phyloP scores from a whole-genome alignment of 495 filamentous ascomycete genomes.

The Lichina pygmaea region DNA sequence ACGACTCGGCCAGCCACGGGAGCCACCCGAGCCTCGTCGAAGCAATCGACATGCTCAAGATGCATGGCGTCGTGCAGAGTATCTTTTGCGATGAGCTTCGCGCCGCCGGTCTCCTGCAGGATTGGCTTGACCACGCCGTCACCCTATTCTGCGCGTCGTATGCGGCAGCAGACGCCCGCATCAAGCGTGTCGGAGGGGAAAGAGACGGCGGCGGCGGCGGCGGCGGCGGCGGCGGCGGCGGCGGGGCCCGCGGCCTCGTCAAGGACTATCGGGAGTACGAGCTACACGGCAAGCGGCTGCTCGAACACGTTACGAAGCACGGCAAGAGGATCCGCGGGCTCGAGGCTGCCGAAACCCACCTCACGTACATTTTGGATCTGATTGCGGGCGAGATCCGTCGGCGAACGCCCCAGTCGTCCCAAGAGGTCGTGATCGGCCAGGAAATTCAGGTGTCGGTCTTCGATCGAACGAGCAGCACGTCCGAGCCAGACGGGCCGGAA shows the following conservation, averaged over 20 bases:
- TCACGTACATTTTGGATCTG: slow-evolving; percentile 20
- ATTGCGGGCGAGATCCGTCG: slow-evolving; percentile 32
- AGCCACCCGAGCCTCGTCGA: slow-evolving; percentile 22
- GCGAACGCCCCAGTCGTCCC: slow-evolving; percentile 21
- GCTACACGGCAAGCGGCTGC: slow-evolving; percentile 34
- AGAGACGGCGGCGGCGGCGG: no score
- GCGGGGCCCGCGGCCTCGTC: slow-evolving; percentile 12
- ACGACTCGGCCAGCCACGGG: slow-evolving; percentile 15
- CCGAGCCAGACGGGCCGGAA: slow-evolving; percentile 11
- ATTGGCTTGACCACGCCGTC: slow-evolving; percentile 9
- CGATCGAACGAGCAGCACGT: slow-evolving; percentile 40
- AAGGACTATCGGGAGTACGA: slow-evolving; percentile 46
- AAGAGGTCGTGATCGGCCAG: slow-evolving; percentile 19
- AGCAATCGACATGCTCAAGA: slow-evolving; percentile 40
- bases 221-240: background rate
- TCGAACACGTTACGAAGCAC: slow-evolving; percentile 19
- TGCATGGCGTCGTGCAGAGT: slow-evolving; percentile 56
- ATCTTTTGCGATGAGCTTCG: slow-evolving; percentile 47
- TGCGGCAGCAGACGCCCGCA: slow-evolving; percentile 14
- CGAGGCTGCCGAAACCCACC: slow-evolving; percentile 13
- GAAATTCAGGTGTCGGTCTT: slow-evolving; percentile 35
- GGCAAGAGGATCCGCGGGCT: slow-evolving; percentile 16
- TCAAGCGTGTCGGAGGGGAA: slow-evolving; percentile 17
- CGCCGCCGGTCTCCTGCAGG: slow-evolving; percentile 16
- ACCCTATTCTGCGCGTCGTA: slow-evolving; percentile 17